Evolutionary conservation across 176 grass and related monocot species (phyloP).

Genomic region (Puya raimondii): DNA sequence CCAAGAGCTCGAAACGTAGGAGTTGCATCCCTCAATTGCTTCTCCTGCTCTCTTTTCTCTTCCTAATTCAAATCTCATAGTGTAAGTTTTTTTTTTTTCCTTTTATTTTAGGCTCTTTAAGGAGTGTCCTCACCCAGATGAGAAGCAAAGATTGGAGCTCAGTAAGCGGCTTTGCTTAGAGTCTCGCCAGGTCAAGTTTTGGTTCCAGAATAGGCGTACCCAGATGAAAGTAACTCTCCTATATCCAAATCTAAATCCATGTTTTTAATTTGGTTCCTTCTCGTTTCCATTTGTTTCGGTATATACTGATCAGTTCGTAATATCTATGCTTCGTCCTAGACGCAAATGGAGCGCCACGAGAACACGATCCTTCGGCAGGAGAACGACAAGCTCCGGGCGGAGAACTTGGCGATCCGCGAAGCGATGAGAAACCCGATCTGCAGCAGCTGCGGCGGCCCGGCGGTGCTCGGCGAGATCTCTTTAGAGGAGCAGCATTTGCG

Average conservation of each 20-base stretch:
- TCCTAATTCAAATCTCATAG: neutral
- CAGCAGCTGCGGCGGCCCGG: conserved; percentile 36
- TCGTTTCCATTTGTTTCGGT: no score
- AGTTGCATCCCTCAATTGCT: neutral
- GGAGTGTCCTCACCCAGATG: conserved; percentile 66
- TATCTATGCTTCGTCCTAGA: conserved; percentile 24
- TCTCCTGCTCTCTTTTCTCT: neutral
- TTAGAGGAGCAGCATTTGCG: conserved; percentile 58
- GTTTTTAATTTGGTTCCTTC: neutral
- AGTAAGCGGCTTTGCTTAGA: conserved; percentile 51
- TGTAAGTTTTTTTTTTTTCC: neutral
- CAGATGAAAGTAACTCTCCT: conserved; percentile 54
- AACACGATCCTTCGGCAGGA: conserved; percentile 61
- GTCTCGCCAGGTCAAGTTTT: conserved; percentile 88
- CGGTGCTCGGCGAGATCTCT: conserved; percentile 37
- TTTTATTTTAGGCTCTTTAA: conserved; percentile 50
- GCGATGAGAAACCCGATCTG: conserved; percentile 42
- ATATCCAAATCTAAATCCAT: neutral
- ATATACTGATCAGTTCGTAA: neutral
- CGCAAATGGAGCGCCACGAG: conserved; percentile 48
- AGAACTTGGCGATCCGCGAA: conserved; percentile 60
- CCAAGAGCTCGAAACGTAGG: conserved; percentile 73
- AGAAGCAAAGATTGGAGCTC: conserved; percentile 52
- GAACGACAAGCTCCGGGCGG: conserved; percentile 72
- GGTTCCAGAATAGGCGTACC: conserved; percentile 90